These are phyloP conservation scores for Pseudotulostoma volvatum DNA, from an alignment of 495 filamentous ascomycete species.

Conservation along the genomic window DNA sequence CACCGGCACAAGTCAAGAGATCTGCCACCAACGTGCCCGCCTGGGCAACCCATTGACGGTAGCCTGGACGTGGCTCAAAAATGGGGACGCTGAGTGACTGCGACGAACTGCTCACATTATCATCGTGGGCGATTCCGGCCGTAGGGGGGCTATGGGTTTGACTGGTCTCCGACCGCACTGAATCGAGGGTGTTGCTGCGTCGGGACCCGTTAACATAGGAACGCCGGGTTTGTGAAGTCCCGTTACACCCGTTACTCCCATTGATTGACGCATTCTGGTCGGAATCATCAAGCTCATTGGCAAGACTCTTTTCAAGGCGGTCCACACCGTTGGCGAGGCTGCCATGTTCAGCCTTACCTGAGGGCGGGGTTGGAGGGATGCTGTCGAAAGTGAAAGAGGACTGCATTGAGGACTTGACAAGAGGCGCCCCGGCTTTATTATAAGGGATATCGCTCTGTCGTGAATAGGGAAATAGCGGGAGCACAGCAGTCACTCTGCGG, in stretches of 20 bases:
- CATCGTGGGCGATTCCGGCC: constrained; percentile 32
- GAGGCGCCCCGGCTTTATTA: constrained; percentile 80
- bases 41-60: constrained; percentile 97
- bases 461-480: constrained; percentile 92
- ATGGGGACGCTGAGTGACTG: constrained; percentile 28
- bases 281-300: constrained; percentile 42
- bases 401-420: constrained; percentile 47
- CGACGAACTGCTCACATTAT: constrained; percentile 35
- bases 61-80: constrained; percentile 77
- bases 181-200: constrained; percentile 48
- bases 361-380: constrained; percentile 68
- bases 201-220: constrained; percentile 20
- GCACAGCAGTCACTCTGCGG: constrained; percentile 75
- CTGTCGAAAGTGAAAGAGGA: constrained; percentile 83
- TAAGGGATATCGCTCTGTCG: constrained; percentile 91
- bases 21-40: constrained; percentile 91
- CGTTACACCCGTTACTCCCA: constrained; percentile 16
- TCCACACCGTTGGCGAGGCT: constrained; percentile 48
- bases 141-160: constrained; percentile 6
- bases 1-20: constrained; percentile 84
- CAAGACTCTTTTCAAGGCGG: constrained; percentile 46
- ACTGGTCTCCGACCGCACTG: constrained; percentile 29
- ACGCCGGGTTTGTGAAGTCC: constrained; percentile 25
- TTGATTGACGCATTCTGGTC: constrained; percentile 17
- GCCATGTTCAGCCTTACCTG: constrained; percentile 43